Conservation (phyloP, 1,284 basidiomycete species). For the Ceratobasidium sp. region DNA sequence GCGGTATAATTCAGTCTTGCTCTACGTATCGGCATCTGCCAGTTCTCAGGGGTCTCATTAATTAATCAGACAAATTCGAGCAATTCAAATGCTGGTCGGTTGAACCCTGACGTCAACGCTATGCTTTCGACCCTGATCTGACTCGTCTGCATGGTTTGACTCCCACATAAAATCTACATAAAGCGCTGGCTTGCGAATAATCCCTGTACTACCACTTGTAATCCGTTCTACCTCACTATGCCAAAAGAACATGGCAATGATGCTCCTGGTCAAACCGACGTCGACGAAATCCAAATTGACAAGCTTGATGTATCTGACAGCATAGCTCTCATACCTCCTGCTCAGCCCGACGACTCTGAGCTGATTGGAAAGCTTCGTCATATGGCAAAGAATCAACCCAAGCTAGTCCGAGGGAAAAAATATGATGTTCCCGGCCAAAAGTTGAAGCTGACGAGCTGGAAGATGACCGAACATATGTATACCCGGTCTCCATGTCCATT, state of each 20-base stretch:
- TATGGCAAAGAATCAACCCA: constrained; percentile 68
- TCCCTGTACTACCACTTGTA: background rate
- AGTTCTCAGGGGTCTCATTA: too few relatives aligned
- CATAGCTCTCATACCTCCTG: background rate
- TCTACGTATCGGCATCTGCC: too few relatives aligned
- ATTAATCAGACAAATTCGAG: background rate
- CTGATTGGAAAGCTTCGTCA: constrained; percentile 69
- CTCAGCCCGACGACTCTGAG: constrained; percentile 55
- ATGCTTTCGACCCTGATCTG: background rate
- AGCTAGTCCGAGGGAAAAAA: constrained; percentile 70
- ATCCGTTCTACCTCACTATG: background rate
- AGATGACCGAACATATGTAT: constrained; percentile 96
- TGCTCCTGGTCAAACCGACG: constrained; percentile 1
- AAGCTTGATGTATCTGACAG: background rate
- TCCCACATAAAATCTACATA: background rate
- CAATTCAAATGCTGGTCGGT: background rate
- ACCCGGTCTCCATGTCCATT: constrained; percentile 90
- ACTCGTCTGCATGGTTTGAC: constrained; percentile 23
- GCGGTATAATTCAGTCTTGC: too few relatives aligned
- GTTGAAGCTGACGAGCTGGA: constrained; percentile 84
- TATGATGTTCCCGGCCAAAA: constrained; percentile 72
- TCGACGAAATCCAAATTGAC: constrained; percentile 28
- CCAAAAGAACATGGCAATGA: background rate
- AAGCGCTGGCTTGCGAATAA: background rate
- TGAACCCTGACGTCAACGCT: background rate